Conservation (phyloP, 805 yeast genomes). For the Ogataea methylovora region DNA sequence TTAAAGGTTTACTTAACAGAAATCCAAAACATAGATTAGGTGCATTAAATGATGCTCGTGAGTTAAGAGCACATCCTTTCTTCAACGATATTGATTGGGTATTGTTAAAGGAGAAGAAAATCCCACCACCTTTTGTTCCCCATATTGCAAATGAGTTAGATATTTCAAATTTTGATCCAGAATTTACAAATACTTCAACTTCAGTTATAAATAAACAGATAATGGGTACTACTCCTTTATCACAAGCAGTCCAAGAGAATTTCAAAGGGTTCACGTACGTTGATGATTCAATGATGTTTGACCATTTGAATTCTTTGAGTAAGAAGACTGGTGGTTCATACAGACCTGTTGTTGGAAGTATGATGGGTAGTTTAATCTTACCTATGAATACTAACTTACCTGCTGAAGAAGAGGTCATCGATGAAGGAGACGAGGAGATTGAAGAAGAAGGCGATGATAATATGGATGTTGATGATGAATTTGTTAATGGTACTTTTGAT, state of each 20-base stretch:
- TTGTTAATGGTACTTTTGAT: conserved; percentile 87
- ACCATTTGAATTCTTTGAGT: conserved; percentile 45
- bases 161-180: conserved; percentile 96
- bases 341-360: conserved; percentile 29
- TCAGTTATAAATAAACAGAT: conserved; percentile 66
- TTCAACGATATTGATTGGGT: conserved; percentile 92
- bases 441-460: conserved; percentile 44
- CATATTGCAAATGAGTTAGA: conserved; percentile 87
- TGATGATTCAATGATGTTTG: conserved; percentile 89
- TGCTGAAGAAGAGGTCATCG: conserved; percentile 78
- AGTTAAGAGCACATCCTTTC: conserved; percentile 85
- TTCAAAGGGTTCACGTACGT: conserved; percentile 96
- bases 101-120: conserved; percentile 62
- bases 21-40: conserved; percentile 95
- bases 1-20: conserved; percentile 88
- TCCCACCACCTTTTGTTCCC: conserved; percentile 97
- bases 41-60: conserved; percentile 85
- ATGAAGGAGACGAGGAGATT: conserved; percentile 41
- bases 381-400: conserved; percentile 77
- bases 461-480: conserved; percentile 54
- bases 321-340: conserved; percentile 28
- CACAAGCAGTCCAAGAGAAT: conserved; percentile 93
- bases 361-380: conserved; percentile 57
- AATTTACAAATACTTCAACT: conserved; percentile 88
- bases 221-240: conserved; percentile 71